Conservation (phyloP, 164 flowering plant genomes). For the Annona squamosa region DNA sequence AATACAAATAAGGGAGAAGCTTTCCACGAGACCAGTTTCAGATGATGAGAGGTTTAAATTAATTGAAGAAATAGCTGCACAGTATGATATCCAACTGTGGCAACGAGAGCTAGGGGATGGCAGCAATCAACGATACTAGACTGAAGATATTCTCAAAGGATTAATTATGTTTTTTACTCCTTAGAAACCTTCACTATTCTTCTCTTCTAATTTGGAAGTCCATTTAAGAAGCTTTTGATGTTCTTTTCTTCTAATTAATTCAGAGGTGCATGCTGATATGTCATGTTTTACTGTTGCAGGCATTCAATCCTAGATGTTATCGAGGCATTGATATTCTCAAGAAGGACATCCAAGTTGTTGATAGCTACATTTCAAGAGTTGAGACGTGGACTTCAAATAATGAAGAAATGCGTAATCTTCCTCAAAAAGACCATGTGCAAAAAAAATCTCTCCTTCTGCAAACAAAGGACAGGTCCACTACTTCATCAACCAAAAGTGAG, state of each 20-base stretch:
- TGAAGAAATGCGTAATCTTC: not conserved
- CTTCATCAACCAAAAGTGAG: not conserved
- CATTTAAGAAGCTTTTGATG: not conserved
- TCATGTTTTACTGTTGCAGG: conserved; percentile 10
- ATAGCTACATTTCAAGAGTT: conserved; percentile 6
- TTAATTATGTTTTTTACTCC: not conserved
- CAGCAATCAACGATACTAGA: not conserved
- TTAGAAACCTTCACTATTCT: not conserved
- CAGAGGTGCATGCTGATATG: too few species aligned
- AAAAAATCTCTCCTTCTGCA: not conserved
- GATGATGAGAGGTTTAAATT: conserved; percentile 47
- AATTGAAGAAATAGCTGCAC: conserved; percentile 50
- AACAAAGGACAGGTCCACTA: not conserved
- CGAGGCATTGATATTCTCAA: too few species aligned
- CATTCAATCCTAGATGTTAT: not conserved
- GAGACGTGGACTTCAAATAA: not conserved
- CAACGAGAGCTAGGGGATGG: conserved; percentile 36
- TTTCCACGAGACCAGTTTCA: conserved; percentile 28
- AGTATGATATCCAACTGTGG: conserved; percentile 24
- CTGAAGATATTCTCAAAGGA: conserved; percentile 12
- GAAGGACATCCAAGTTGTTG: not conserved
- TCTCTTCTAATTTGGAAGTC: not conserved
- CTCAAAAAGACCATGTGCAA: not conserved
- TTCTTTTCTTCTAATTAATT: not conserved
- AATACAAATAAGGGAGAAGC: conserved; percentile 32